Conservation (phyloP, 2,329 filamentous ascomycete genomes). For the Iodosphaeria phyllophila region DNA sequence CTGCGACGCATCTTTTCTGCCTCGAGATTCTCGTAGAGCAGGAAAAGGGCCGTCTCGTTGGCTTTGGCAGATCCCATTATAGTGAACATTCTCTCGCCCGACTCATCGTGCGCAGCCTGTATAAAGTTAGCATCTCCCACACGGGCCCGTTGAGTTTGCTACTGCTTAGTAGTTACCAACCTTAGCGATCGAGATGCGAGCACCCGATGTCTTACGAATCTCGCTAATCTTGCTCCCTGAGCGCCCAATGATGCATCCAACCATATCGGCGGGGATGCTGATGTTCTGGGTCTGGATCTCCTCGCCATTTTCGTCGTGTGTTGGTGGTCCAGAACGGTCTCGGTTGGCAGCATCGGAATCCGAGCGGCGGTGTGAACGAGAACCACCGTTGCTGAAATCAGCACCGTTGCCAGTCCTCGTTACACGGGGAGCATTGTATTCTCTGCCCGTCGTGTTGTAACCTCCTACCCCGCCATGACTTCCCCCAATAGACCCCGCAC, state of each 20-base stretch:
- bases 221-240: slow-evolving; percentile 95
- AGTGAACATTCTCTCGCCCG: slow-evolving; percentile 98
- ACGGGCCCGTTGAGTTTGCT: neutral
- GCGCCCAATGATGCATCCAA: slow-evolving; percentile 96
- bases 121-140: neutral
- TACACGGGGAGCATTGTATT: slow-evolving; percentile 49
- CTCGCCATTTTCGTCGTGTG: slow-evolving; percentile 89
- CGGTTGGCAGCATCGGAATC: slow-evolving; percentile 66
- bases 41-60: slow-evolving; percentile 89
- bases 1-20: slow-evolving; percentile 97
- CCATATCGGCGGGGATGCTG: slow-evolving; percentile 98
- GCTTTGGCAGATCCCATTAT: slow-evolving; percentile 90
- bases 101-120: slow-evolving; percentile 81
- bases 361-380: slow-evolving; percentile 58
- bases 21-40: slow-evolving; percentile 96
- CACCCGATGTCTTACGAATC: slow-evolving; percentile 90
- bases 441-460: slow-evolving; percentile 24
- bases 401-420: slow-evolving; percentile 94
- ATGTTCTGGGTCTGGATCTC: slow-evolving; percentile 99
- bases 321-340: slow-evolving; percentile 68
- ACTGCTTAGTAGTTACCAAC: slow-evolving; percentile 15
- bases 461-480: slow-evolving; percentile 27
- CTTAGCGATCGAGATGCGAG: slow-evolving; percentile 95
- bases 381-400: slow-evolving; percentile 76
- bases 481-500: slow-evolving; percentile 6